A percentile compares a stretch with the other conserved stretches of the same genome.
Conservation (phyloP, 768 basidiomycete genomes). For the Mrakia blollopis region DNA sequence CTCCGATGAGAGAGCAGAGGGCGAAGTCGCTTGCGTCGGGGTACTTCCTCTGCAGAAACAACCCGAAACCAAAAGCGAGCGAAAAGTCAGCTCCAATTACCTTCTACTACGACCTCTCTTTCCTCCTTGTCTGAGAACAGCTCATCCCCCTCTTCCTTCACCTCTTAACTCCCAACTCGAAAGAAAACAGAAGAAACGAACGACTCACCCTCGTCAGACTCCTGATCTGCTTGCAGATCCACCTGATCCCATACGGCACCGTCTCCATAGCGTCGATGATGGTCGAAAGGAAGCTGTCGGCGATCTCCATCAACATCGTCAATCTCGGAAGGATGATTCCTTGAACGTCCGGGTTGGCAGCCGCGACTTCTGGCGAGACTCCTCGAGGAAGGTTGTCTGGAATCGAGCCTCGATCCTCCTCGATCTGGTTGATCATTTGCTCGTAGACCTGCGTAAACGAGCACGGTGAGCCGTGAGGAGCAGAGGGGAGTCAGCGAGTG, state of each 20-base stretch:
- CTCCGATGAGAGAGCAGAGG: constrained; percentile 96
- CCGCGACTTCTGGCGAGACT: constrained; percentile 88
- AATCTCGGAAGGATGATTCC: constrained; percentile 94
- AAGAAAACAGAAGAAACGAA: not conserved
- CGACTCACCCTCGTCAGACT: constrained; percentile 78
- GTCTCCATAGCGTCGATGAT: constrained; percentile 98
- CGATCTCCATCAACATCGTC: constrained; percentile 99
- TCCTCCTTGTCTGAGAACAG: not conserved
- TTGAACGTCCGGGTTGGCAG: constrained; percentile 90
- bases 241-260: constrained; percentile 97
- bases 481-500: no score
- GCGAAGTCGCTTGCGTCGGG: constrained; percentile 98
- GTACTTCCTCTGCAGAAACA: constrained; percentile 79
- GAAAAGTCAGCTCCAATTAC: not conserved
- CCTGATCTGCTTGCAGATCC: constrained; percentile 99
- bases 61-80: not conserved
- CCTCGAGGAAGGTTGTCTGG: constrained; percentile 88
- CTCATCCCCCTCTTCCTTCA: not conserved
- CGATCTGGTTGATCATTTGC: constrained; percentile 98
- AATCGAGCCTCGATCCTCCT: constrained; percentile 89
- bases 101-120: not conserved
- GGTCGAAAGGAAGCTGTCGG: constrained; percentile 91
- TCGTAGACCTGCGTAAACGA: constrained; percentile 74
- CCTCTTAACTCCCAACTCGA: not conserved
- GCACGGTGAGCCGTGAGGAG: no score